Base-by-base conservation (phyloP, 306 rosid genomes). In the Vicia villosa region DNA sequence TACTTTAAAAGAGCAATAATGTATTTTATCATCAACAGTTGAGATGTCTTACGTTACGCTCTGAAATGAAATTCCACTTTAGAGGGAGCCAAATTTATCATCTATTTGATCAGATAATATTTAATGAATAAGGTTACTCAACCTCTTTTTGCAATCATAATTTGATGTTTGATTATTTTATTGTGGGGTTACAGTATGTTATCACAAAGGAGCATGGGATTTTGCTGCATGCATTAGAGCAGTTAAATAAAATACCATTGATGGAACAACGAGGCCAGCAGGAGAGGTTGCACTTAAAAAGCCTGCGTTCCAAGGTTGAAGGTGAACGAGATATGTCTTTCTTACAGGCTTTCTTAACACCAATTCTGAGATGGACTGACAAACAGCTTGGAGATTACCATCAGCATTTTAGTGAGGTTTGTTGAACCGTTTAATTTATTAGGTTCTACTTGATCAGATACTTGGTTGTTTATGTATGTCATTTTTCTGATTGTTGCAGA, bases 231-330 rank as follows among this genome's bases (percentile, higher is more conserved):
- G 95, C 98, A 62, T 83, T 90, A 72, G 98, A 87, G 75, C 96
- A 94, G 77, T 82, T 94, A 81, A 90, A 88, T 74, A 94, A 80
- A 88, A 87, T 91, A 86, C 97, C 98, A 40, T 60, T 90, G 67
- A 88, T 88, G 96, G 98, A 94, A 80, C 96, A 94, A 75, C 80
- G 96, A 13, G 98, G 98, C 36, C 90, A 86, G 70, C 98, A 90
- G 62, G 98, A 94, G 88, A 88, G 96, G 81, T 69, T 79, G 74
- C 96, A 90, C 68, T 83, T 90, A 78, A 90, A 88, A 80, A 86
- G 85, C 86, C 80, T 94, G 89, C 83, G 34, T 78, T 82, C 89
- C 57, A 84, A 85, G 74, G 76, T 88, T 74, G 96, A 94, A 60
- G 86, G 88, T 43, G 84, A 74, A 69, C 83, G 69, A 55, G 92